Evolutionary conservation across 2,329 filamentous ascomycete genomes (phyloP).

Genomic region (Cladosporium austrohemisphaericum): DNA sequence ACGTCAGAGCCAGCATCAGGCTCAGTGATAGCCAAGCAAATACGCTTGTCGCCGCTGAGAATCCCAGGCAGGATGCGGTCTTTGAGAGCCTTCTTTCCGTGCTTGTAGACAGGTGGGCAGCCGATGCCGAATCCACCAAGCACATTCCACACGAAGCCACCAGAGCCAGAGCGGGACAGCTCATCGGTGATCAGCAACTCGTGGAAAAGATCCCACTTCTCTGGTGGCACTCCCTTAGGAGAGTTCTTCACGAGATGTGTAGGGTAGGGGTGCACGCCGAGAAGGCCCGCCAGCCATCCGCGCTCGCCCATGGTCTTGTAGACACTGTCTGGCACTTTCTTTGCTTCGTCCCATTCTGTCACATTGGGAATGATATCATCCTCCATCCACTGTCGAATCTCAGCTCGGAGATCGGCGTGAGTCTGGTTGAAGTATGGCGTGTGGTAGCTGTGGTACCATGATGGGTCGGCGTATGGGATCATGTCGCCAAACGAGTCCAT

Average conservation of each 20-base stretch:
- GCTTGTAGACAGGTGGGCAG: slow-evolving; percentile 85
- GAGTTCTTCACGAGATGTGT: slow-evolving; percentile 64
- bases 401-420: slow-evolving; percentile 83
- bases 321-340: slow-evolving; percentile 79
- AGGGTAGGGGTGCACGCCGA: slow-evolving; percentile 75
- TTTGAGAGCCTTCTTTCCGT: slow-evolving; percentile 78
- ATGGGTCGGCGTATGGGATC: slow-evolving; percentile 87
- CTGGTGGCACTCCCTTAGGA: slow-evolving; percentile 73
- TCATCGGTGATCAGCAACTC: slow-evolving; percentile 95
- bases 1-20: slow-evolving; percentile 92
- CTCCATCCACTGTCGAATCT: slow-evolving; percentile 90
- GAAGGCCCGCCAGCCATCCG: slow-evolving; percentile 87
- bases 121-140: slow-evolving; percentile 97
- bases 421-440: slow-evolving; percentile 95
- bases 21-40: slow-evolving; percentile 96
- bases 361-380: slow-evolving; percentile 85
- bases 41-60: slow-evolving; percentile 87
- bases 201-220: slow-evolving; percentile 98
- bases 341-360: slow-evolving; percentile 94
- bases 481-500: slow-evolving; percentile 81
- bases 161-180: slow-evolving; percentile 80
- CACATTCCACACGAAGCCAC: slow-evolving; percentile 94
- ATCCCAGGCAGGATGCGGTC: slow-evolving; percentile 87
- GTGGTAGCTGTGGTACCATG: slow-evolving; percentile 70
- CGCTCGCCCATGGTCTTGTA: slow-evolving; percentile 94